Evolutionary conservation across 352 stramenopile genomes (phyloP).

Genomic region (Pythium coloratum): DNA sequence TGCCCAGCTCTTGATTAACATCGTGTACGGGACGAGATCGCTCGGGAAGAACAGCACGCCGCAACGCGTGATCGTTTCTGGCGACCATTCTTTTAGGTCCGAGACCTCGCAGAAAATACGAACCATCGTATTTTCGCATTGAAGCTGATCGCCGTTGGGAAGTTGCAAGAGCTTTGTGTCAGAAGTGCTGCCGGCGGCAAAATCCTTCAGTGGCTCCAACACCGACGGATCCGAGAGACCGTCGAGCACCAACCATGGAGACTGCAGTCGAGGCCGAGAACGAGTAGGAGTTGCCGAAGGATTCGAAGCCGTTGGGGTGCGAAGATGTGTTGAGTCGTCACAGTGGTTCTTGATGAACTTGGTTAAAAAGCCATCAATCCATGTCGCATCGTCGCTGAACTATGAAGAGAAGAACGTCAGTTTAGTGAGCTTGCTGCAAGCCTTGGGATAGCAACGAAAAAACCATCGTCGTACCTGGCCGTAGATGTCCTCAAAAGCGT

Average conservation of each 20-base stretch:
- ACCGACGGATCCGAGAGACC: slow-evolving; percentile 31
- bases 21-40: slow-evolving; percentile 55
- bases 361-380: slow-evolving; percentile 58
- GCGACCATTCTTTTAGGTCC: slow-evolving; percentile 53
- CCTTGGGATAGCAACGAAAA: background rate
- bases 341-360: slow-evolving; percentile 61
- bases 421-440: background rate
- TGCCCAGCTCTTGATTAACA: slow-evolving; percentile 68
- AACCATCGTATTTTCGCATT: slow-evolving; percentile 34
- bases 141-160: slow-evolving; percentile 63
- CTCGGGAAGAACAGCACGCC: slow-evolving; percentile 57
- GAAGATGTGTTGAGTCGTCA: background rate
- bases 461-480: slow-evolving; percentile 34
- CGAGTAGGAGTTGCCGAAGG: background rate
- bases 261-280: slow-evolving; percentile 9
- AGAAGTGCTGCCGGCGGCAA: slow-evolving; percentile 23
- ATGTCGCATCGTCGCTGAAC: slow-evolving; percentile 43
- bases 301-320: background rate
- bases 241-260: slow-evolving; percentile 70
- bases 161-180: slow-evolving; percentile 31
- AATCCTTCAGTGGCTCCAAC: slow-evolving; percentile 42
- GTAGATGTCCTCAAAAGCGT: slow-evolving; percentile 49
- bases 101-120: slow-evolving; percentile 64
- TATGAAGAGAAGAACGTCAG: slow-evolving; percentile 12
- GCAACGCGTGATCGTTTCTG: slow-evolving; percentile 46